Evolutionary conservation across 2,329 filamentous ascomycete species (phyloP).

Genomic region (Talaromyces sp.): DNA sequence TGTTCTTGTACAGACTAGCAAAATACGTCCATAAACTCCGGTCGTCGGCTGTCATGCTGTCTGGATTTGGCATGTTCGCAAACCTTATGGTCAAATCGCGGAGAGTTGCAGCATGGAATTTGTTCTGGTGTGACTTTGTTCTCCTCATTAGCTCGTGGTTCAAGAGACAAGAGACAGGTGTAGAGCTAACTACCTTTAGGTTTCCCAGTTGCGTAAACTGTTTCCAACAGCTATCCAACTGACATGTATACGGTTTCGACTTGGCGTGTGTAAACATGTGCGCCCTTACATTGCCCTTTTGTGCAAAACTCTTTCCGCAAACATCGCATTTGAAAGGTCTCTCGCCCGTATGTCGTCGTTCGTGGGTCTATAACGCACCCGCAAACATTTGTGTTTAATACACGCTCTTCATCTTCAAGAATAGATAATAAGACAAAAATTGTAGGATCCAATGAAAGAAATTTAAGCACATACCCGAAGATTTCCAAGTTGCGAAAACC

Average conservation of each 20-base stretch:
- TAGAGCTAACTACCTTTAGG: conserved; percentile 64
- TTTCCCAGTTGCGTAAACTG: conserved; percentile 88
- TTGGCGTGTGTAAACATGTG: conserved; percentile 78
- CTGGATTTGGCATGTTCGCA: conserved; percentile 57
- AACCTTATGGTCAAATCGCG: conserved; percentile 68
- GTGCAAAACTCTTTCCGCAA: conserved; percentile 79
- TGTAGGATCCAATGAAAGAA: neutral
- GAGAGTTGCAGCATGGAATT: conserved; percentile 77
- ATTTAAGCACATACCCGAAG: conserved; percentile 62
- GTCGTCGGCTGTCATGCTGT: conserved; percentile 64
- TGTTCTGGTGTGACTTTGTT: conserved; percentile 79
- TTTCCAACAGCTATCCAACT: conserved; percentile 78
- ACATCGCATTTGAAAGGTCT: conserved; percentile 75
- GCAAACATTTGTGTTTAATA: conserved; percentile 12
- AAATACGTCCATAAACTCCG: conserved; percentile 82
- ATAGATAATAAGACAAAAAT: neutral
- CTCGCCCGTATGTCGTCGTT: conserved; percentile 81
- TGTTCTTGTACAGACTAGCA: conserved; percentile 86
- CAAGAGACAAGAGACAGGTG: neutral
- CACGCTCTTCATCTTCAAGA: neutral
- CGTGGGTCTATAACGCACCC: conserved; percentile 62
- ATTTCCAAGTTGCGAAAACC: conserved; percentile 88
- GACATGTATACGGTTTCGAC: conserved; percentile 75
- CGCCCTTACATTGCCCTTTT: conserved; percentile 78
- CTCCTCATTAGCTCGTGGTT: conserved; percentile 9